These are phyloP conservation scores for Mayamaea pseudoterrestris DNA, from an alignment of 108 stramenopile genomes.

Conservation along the genomic window DNA sequence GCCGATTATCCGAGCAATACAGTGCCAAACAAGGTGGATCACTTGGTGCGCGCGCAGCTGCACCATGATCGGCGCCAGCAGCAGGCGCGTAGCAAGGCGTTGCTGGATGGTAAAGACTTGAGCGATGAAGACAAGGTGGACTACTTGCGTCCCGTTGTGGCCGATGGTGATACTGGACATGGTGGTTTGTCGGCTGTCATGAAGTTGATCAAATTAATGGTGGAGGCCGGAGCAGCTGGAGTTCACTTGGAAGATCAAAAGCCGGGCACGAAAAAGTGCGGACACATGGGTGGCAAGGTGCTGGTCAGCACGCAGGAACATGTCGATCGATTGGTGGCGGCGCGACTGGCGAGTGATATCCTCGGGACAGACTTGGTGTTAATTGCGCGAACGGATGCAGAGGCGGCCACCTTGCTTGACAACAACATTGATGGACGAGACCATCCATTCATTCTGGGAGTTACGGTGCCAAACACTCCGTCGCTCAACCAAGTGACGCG, in stretches of 20 bases:
- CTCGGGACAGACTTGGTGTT: conserved; percentile 77
- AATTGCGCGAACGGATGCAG: conserved; percentile 91
- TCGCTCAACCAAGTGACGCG: conserved; percentile 46
- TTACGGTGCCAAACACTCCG: conserved; percentile 44
- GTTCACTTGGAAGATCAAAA: conserved; percentile 80
- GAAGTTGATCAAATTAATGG: conserved; percentile 90
- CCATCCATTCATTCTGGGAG: conserved; percentile 92
- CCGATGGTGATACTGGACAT: conserved; percentile 92
- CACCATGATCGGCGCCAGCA: conserved; percentile 90
- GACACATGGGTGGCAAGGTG: conserved; percentile 93
- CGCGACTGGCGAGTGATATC: conserved; percentile 85
- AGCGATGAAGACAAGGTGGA: conserved; percentile 66
- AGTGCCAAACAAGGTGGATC: conserved; percentile 88
- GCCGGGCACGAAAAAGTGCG: conserved; percentile 96
- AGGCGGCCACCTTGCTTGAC: conserved; percentile 92
- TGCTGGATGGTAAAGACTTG: conserved; percentile 45
- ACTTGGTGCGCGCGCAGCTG: conserved; percentile 85
- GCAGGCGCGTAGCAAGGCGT: conserved; percentile 59
- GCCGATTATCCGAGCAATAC: conserved; percentile 85
- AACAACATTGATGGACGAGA: conserved; percentile 92
- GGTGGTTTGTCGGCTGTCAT: conserved; percentile 88
- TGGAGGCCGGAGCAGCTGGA: conserved; percentile 90
- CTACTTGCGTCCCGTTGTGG: conserved; percentile 89
- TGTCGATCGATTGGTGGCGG: conserved; percentile 85
- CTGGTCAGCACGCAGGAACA: conserved; percentile 92